These are phyloP conservation scores for Populus alba DNA, from an alignment of 345 rosid species.

Conservation along the genomic window DNA sequence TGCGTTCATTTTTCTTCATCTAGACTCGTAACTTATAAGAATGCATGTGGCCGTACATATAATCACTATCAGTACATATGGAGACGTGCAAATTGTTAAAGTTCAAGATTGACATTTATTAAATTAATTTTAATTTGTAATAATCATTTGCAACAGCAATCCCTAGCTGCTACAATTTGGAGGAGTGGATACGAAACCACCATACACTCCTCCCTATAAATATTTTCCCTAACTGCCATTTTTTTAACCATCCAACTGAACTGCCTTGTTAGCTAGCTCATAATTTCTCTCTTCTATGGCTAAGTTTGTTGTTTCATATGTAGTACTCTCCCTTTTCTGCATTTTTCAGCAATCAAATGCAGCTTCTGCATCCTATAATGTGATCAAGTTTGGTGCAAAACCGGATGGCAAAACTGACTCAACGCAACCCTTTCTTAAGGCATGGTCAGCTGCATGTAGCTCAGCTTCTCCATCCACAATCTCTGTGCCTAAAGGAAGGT, in stretches of 20 bases:
- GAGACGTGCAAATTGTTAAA: neutral
- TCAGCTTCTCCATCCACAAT: conserved; percentile 33
- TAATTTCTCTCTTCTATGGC: neutral
- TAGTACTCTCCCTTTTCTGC: neutral
- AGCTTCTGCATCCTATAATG: conserved; percentile 38
- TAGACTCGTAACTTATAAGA: neutral
- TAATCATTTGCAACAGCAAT: neutral
- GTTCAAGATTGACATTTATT: neutral
- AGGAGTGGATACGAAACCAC: neutral
- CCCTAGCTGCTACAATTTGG: neutral
- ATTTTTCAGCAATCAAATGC: neutral
- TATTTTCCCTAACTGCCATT: neutral
- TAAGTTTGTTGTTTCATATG: neutral
- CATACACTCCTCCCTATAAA: neutral
- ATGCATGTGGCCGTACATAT: neutral
- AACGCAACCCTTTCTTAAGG: conserved; percentile 42
- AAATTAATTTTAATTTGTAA: neutral
- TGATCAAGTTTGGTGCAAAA: conserved; percentile 58
- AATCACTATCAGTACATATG: neutral
- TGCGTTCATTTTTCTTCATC: neutral
- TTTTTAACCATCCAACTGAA: neutral
- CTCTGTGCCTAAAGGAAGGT: conserved; percentile 42
- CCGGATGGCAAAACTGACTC: conserved; percentile 53
- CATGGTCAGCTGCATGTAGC: conserved; percentile 55
- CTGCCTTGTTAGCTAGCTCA: neutral